These are phyloP conservation scores for Coniella lustricola DNA, from an alignment of 2,329 filamentous ascomycete genomes.

Conservation along the genomic window DNA sequence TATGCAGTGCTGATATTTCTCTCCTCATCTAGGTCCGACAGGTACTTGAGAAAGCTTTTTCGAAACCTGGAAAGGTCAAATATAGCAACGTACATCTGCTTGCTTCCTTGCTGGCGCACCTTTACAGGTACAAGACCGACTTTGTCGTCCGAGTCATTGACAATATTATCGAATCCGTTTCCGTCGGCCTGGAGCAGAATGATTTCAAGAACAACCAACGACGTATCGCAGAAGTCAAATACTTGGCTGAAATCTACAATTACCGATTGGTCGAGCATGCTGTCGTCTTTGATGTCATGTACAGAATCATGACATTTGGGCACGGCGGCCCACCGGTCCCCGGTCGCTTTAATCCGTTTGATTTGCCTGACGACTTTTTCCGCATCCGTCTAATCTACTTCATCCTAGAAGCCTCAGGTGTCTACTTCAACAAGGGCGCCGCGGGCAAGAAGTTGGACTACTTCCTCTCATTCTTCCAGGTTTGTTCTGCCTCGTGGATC, in stretches of 20 bases:
- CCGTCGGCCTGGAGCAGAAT: slow-evolving; percentile 83
- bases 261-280: slow-evolving; percentile 95
- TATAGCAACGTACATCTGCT: slow-evolving; percentile 94
- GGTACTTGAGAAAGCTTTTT: slow-evolving; percentile 77
- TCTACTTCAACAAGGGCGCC: slow-evolving; percentile 89
- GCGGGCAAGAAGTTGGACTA: slow-evolving; percentile 97
- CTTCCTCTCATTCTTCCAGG: slow-evolving; percentile 91
- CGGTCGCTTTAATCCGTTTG: slow-evolving; percentile 68
- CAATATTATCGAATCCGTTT: slow-evolving; percentile 81
- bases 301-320: slow-evolving; percentile 89
- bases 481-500: slow-evolving; percentile 24
- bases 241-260: slow-evolving; percentile 92
- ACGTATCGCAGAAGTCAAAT: slow-evolving; percentile 91
- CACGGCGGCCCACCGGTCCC: slow-evolving; percentile 79
- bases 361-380: slow-evolving; percentile 92
- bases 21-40: slow-evolving; percentile 37
- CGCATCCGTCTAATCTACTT: slow-evolving; percentile 85
- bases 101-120: slow-evolving; percentile 77
- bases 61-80: slow-evolving; percentile 94
- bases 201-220: slow-evolving; percentile 98
- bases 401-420: slow-evolving; percentile 87
- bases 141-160: slow-evolving; percentile 92
- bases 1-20: slow-evolving; percentile 14
- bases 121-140: slow-evolving; percentile 85
- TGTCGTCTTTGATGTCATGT: slow-evolving; percentile 90